phyloP scores from a whole-genome alignment of 345 rosid genomes.

The Heritiera littoralis region DNA sequence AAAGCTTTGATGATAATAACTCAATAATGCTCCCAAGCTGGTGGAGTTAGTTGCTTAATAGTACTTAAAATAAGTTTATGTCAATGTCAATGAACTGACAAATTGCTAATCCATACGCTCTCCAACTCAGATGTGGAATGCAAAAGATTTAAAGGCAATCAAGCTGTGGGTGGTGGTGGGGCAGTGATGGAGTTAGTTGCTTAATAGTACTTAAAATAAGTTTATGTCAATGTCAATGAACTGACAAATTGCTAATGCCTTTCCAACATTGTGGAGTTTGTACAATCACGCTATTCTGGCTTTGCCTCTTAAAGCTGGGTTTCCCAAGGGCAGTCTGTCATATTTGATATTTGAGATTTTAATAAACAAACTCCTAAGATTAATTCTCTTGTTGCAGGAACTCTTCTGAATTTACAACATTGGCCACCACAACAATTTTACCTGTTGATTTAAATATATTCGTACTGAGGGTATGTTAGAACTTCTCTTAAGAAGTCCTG shows the following conservation, averaged over 20 bases:
- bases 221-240: slow-evolving; percentile 25
- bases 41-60: slow-evolving; percentile 40
- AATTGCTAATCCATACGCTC: slow-evolving; percentile 6
- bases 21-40: slow-evolving; percentile 41
- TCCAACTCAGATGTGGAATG: slow-evolving; percentile 25
- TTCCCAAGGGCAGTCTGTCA: not conserved
- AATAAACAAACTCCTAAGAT: not conserved
- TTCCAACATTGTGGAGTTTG: not conserved
- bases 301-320: not conserved
- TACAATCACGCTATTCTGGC: not conserved
- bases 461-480: slow-evolving; percentile 57
- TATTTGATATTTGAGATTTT: no score
- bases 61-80: slow-evolving; percentile 21
- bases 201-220: slow-evolving; percentile 15
- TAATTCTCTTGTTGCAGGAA: slow-evolving; percentile 45
- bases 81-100: slow-evolving; percentile 18
- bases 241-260: not conserved
- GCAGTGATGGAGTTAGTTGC: slow-evolving; percentile 32
- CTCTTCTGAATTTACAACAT: slow-evolving; percentile 53
- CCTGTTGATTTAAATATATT: slow-evolving; percentile 85
- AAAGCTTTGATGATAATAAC: not conserved
- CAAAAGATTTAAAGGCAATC: not conserved
- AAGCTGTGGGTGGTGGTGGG: slow-evolving; percentile 34
- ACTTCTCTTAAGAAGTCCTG: not conserved
- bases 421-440: slow-evolving; percentile 71